Evolutionary conservation across 2,329 filamentous ascomycete genomes (phyloP).

Genomic region (Beauveria brongniartii): DNA sequence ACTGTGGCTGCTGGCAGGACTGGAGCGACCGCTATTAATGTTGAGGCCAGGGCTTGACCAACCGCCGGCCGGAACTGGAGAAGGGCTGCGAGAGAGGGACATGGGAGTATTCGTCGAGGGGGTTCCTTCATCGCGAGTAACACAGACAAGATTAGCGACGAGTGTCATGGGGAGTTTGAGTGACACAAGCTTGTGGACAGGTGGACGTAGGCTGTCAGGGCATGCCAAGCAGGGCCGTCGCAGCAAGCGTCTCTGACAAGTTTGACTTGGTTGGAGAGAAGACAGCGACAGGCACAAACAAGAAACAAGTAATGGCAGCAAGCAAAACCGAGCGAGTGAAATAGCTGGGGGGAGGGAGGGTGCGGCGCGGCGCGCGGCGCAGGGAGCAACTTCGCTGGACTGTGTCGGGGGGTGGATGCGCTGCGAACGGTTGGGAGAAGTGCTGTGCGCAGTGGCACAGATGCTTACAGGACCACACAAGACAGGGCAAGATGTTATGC

Average conservation of each 20-base stretch:
- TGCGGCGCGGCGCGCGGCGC: not conserved
- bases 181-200: not conserved
- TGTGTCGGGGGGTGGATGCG: conserved; percentile 2
- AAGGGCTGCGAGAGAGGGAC: conserved; percentile 83
- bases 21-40: conserved; percentile 63
- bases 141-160: conserved; percentile 20
- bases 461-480: not conserved
- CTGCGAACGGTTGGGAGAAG: not conserved
- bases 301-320: not conserved
- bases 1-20: conserved; percentile 51
- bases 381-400: not conserved
- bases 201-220: not conserved
- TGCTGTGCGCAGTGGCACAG: not conserved
- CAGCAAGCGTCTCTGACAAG: not conserved
- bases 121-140: conserved; percentile 35
- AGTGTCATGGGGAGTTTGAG: not conserved
- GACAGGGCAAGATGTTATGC: too few relatives aligned
- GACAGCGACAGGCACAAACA: not conserved
- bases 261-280: not conserved
- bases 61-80: conserved; percentile 73
- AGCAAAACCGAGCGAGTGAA: not conserved
- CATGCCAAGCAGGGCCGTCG: not conserved
- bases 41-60: conserved; percentile 80
- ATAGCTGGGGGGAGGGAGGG: not conserved
- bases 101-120: conserved; percentile 51